phyloP scores from a whole-genome alignment of 805 yeast species.

The Suhomyces sp. region DNA sequence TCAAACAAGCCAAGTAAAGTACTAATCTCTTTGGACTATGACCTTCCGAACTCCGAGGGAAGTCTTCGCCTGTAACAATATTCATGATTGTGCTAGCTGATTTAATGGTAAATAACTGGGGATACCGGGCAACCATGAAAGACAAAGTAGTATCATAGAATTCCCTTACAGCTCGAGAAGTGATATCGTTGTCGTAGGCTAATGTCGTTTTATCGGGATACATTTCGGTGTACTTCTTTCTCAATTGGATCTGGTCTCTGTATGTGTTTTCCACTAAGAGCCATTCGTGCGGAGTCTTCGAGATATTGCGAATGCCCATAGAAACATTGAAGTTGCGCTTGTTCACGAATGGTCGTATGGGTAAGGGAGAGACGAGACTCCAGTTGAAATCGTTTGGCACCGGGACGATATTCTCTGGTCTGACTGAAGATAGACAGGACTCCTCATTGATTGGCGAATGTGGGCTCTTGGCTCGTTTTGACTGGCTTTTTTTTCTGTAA shows the following conservation, averaged over 20 bases:
- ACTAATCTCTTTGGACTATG: constrained; percentile 21
- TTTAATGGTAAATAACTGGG: constrained; percentile 46
- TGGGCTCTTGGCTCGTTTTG: too few species aligned
- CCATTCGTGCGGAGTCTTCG: constrained; percentile 50
- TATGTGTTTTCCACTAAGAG: constrained; percentile 64
- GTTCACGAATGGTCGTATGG: constrained; percentile 36
- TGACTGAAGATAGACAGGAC: too few species aligned
- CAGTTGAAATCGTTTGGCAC: constrained; percentile 35
- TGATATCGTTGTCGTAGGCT: constrained; percentile 18
- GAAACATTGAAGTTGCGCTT: constrained; percentile 36
- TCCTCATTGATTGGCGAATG: too few species aligned
- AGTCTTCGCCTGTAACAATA: constrained; percentile 37
- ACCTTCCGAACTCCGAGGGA: constrained; percentile 16
- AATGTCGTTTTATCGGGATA: constrained; percentile 34
- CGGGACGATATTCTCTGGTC: too few species aligned
- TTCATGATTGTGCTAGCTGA: constrained; percentile 30
- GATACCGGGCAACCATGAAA: constrained; percentile 50
- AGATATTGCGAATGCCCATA: constrained; percentile 33
- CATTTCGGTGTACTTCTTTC: constrained; percentile 32
- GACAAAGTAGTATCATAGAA: constrained; percentile 44
- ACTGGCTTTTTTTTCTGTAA: too few species aligned
- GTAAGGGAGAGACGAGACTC: constrained; percentile 39
- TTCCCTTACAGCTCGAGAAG: constrained; percentile 45
- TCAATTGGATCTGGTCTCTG: constrained; percentile 39
- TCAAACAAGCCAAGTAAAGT: constrained; percentile 29